Base-by-base conservation (phyloP, 495 filamentous ascomycete species). In the Friedmanniomyces simplex region DNA sequence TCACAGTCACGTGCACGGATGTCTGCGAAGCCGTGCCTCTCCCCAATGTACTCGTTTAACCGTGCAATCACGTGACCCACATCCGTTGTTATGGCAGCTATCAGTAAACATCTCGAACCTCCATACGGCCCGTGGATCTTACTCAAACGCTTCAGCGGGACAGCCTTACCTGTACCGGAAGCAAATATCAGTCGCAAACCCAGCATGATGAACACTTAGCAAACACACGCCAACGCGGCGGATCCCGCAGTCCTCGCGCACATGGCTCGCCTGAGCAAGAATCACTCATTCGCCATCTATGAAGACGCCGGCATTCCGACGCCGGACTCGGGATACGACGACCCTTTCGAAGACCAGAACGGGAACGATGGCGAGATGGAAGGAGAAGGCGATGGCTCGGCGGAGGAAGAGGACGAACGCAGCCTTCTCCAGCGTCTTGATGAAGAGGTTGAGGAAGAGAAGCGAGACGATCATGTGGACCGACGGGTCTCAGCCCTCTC, bases 281-380 rank as follows among this genome's bases (percentile, higher is more conserved):
- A 11, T 11, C 52, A 51, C 22, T 28, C 52, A 34, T 61, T 61
- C 54, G 30, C 53, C 13, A 57, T 61, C 22, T 53, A 46, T 34
- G 45, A 61, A 13, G 59, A 61, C 59, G 24, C 46, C 36, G 52
- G 52, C 58, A 60, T 60, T 60, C 58, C 58, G 20, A 60, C 52
- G 32, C 58, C 58, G 12, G 58, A 60, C 20, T 20, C 56, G 18
- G 47, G 16, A 20, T 21, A 28, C 21, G 6, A 25, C 14, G 36
- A 55, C 50, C 26, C 58, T 7, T 30, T 55, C 21, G 48, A 57
- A 1, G 52, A 26, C 20, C 6, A 2, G 2, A 6, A 47, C 16
- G 41, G 41, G 20, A 50, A 60, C 7, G 25, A 48, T 24, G 18
- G 25, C 4, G 42, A 21, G 24, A 36, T 5, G 2, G 34, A 43